phyloP scores from a whole-genome alignment of 129 eudicot species.

The Deinandra increscens region DNA sequence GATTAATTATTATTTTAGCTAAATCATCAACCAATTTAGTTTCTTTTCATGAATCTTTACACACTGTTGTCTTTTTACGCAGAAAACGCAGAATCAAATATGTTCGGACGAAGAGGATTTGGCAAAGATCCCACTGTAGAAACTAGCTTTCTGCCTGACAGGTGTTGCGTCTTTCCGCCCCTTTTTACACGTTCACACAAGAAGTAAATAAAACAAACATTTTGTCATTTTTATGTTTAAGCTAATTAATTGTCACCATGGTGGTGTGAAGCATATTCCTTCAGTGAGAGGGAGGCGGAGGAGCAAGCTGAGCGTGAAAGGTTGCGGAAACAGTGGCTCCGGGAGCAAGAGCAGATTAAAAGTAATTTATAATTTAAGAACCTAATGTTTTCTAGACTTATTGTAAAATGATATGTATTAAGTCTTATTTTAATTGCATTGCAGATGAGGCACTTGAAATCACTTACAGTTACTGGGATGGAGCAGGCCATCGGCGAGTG shows the following conservation, averaged over 20 bases:
- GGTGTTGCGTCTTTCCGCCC: conserved; percentile 47
- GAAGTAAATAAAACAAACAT: not conserved
- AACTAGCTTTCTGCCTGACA: conserved; percentile 94
- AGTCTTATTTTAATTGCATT: conserved; percentile 5
- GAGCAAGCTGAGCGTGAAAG: conserved; percentile 99
- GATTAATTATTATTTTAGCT: not conserved
- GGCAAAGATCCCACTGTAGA: conserved; percentile 97
- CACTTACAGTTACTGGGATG: conserved; percentile 99
- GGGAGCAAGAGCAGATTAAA: conserved; percentile 79
- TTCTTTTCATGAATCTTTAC: not conserved
- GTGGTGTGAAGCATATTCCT: conserved; percentile 71
- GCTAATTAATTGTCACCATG: conserved; percentile 49
- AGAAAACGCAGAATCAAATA: conserved; percentile 53
- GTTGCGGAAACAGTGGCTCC: conserved; percentile 81
- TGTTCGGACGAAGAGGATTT: conserved; percentile 56
- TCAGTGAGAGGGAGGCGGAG: conserved; percentile 99
- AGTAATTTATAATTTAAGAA: conserved; percentile 40
- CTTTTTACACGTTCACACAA: too few species aligned
- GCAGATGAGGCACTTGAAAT: conserved; percentile 95
- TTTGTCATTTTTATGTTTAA: not conserved
- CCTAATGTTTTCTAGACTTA: not conserved
- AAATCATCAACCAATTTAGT: too few species aligned
- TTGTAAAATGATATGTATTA: not conserved
- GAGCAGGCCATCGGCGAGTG: conserved; percentile 93
- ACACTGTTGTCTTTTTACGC: conserved; percentile 10